Conservation (phyloP, 768 basidiomycete species). For the Neoboletus magnificus region DNA sequence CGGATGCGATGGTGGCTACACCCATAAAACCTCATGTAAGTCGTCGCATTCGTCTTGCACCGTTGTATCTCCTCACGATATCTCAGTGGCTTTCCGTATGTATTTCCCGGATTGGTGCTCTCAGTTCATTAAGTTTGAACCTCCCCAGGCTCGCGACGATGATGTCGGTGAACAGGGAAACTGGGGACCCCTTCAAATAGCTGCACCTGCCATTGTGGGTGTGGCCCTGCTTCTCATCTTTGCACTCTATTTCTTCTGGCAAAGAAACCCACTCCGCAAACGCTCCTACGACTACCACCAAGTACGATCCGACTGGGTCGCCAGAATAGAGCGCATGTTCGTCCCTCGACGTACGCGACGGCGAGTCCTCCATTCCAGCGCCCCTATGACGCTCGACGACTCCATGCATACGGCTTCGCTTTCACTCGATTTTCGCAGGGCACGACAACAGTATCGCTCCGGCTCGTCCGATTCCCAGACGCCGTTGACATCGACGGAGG, state of each 20-base stretch:
- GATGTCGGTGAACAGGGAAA: not conserved
- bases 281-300: slow-evolving; percentile 10
- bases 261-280: slow-evolving; percentile 12
- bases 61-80: not conserved
- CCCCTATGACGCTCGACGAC: slow-evolving; percentile 20
- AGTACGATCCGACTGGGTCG: slow-evolving; percentile 13
- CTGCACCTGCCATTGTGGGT: slow-evolving; percentile 34
- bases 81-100: slow-evolving; percentile 23
- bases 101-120: not conserved
- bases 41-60: not conserved
- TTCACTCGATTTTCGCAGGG: not conserved
- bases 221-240: slow-evolving; percentile 26
- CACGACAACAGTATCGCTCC: slow-evolving; percentile 17
- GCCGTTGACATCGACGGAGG: slow-evolving; percentile 17
- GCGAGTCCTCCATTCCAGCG: slow-evolving; percentile 11
- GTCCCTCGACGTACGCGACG: slow-evolving; percentile 11
- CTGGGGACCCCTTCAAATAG: slow-evolving; percentile 34
- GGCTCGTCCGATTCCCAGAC: slow-evolving; percentile 29
- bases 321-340: slow-evolving; percentile 17
- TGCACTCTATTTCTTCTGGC: slow-evolving; percentile 22
- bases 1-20: slow-evolving; percentile 22
- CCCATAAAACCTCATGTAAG: slow-evolving; percentile 13
- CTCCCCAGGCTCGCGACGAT: slow-evolving; percentile 17
- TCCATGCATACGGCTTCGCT: slow-evolving; percentile 15
- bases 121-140: not conserved